Evolutionary conservation across 305 asterid species (phyloP).

Genomic region (Ajuga reptans): DNA sequence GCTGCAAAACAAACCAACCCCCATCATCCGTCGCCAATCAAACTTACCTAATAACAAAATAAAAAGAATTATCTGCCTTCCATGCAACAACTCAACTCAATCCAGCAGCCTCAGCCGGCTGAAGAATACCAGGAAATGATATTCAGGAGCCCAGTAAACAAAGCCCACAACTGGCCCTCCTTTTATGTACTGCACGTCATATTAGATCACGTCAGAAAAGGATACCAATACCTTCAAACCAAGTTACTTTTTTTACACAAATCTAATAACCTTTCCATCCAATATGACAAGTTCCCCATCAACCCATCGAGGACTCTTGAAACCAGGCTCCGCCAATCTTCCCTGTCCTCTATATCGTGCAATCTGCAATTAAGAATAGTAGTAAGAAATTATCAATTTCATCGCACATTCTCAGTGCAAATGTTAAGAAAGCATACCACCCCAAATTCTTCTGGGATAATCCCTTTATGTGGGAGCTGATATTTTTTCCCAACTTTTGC

Average conservation of each 20-base stretch:
- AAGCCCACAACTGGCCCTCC: slow-evolving; percentile 96
- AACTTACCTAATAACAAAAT: slow-evolving; percentile 34
- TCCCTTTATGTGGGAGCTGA: slow-evolving; percentile 95
- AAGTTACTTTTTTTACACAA: slow-evolving; percentile 13
- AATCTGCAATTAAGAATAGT: slow-evolving; percentile 40
- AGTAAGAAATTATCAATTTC: slow-evolving; percentile 3
- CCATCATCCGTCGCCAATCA: too few species aligned
- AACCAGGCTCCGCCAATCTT: slow-evolving; percentile 86
- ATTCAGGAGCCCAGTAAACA: slow-evolving; percentile 89
- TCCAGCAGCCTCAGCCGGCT: slow-evolving; percentile 71
- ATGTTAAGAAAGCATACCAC: slow-evolving; percentile 50
- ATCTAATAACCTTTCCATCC: slow-evolving; percentile 80
- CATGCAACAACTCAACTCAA: slow-evolving; percentile 32
- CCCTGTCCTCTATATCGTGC: slow-evolving; percentile 98
- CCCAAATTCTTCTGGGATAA: slow-evolving; percentile 94
- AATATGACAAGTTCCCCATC: slow-evolving; percentile 93
- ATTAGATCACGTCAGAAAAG: not conserved
- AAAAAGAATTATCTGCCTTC: slow-evolving; percentile 21
- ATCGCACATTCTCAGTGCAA: slow-evolving; percentile 1
- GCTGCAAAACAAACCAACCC: too few species aligned
- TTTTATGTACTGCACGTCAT: slow-evolving; percentile 67
- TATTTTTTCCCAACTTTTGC: slow-evolving; percentile 82
- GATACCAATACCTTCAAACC: not conserved
- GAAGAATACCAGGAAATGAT: slow-evolving; percentile 81
- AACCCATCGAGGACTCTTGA: slow-evolving; percentile 83